phyloP scores from a whole-genome alignment of 352 stramenopile species.

The Lagenidium sp. region DNA sequence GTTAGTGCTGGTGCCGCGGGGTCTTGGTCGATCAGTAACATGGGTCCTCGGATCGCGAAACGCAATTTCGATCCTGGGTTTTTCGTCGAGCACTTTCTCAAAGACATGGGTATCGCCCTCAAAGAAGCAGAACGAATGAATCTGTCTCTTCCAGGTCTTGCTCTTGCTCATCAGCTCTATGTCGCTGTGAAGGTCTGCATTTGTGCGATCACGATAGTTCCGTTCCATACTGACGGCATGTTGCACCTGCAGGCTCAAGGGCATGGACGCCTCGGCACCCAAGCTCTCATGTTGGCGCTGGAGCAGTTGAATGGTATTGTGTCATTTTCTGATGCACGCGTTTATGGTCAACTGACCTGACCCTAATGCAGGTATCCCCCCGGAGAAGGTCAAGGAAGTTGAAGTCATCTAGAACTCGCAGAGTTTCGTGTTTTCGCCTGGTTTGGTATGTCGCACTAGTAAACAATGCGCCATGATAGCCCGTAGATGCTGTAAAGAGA shows the following conservation, averaged over 20 bases:
- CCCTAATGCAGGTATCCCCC: constrained; percentile 6
- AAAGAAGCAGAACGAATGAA: constrained; percentile 85
- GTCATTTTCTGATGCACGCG: background rate
- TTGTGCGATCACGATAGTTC: background rate
- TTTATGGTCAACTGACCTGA: constrained; percentile 1
- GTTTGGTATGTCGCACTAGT: too few relatives aligned
- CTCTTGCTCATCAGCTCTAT: constrained; percentile 83
- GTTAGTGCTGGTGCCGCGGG: constrained; percentile 80
- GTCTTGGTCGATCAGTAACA: constrained; percentile 87
- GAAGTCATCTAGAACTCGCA: constrained; percentile 20
- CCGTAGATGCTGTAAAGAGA: too few relatives aligned
- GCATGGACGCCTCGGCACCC: constrained; percentile 69
- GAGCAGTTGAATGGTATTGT: constrained; percentile 77
- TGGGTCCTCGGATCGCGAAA: constrained; percentile 84
- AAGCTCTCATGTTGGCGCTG: constrained; percentile 81
- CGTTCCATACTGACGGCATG: background rate
- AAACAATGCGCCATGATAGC: too few relatives aligned
- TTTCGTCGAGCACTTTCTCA: constrained; percentile 89
- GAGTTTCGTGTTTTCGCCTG: background rate
- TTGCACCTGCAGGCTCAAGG: constrained; percentile 50
- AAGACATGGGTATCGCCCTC: constrained; percentile 87
- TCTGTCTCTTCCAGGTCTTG: constrained; percentile 73
- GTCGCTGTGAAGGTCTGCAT: constrained; percentile 60
- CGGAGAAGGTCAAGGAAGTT: constrained; percentile 17
- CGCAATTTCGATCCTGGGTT: constrained; percentile 86